Evolutionary conservation across 345 rosid species (phyloP), one percentile per base, ranked within the genome.

Genomic region (Aquilaria malaccensis): DNA sequence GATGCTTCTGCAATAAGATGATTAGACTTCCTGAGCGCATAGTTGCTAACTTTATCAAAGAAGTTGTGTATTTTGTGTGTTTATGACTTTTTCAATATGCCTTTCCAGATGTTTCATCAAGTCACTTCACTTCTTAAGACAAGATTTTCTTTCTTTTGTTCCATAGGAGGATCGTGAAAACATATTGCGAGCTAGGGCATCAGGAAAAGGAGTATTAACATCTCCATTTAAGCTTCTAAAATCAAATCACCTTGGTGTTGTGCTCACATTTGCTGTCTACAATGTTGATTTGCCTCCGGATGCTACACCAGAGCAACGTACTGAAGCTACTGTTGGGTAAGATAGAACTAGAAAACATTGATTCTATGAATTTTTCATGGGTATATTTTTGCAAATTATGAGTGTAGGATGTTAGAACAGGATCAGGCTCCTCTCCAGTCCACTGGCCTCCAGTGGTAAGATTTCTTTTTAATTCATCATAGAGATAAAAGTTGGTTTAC

Each of bases 171-270:
- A 93, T 74, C 91, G 85, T 4, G 97, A 84, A 69, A 93, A 89
- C 76, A 93, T 93, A 48, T 80, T 89, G 70, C 84, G 94, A 49
- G 98, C 98, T 63, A 85, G 97, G 68, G 88, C 94, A 61, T 78
- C 97, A 32, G 95, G 98, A 59, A 93, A 90, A 76, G 99, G 96
- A 65, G 99, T 87, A 31, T 63, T 93, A 75, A 93, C 99, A 59
- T 86, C 97, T 72, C 99, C 99, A 13, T 93, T 93, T 72, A 85
- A 93, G 80, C 88, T 93, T 67, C 75, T 90, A 59, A 93, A 93
- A 71, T 93, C 95, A 45, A 90, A 93, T 73, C 88, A 93, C 66
- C 78, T 90, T 52, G 97, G 99, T 9, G 95, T 94, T 29, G 95
- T 94, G 41, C 85, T 94, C 63, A 94, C 96, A 41, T 94, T 94